Evolutionary conservation across 2,329 filamentous ascomycete genomes (phyloP).

Genomic region (Fusarium pseudocircinatum): DNA sequence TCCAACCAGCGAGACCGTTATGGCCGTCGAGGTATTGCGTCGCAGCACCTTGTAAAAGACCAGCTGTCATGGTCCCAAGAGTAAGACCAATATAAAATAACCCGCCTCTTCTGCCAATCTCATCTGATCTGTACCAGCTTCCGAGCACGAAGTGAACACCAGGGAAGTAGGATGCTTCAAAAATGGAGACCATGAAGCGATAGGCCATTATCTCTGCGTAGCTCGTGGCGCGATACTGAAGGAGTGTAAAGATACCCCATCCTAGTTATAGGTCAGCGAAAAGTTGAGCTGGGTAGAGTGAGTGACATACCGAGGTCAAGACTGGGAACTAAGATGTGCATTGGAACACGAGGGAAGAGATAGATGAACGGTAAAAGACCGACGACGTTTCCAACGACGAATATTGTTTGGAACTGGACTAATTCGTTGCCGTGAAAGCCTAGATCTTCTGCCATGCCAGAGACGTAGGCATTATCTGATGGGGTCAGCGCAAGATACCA

Average conservation of each 20-base stretch:
- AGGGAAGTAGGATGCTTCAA: background rate
- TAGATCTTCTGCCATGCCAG: background rate
- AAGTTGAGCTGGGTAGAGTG: fast-evolving
- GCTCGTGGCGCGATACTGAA: background rate
- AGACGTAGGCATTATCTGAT: background rate
- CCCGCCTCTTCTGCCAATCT: background rate
- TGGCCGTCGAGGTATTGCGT: background rate
- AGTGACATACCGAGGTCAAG: background rate
- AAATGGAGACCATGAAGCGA: background rate
- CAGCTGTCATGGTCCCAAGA: background rate
- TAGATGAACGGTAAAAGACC: background rate
- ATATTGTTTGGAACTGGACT: background rate
- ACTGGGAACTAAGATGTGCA: background rate
- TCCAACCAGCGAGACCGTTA: background rate
- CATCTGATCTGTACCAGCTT: background rate
- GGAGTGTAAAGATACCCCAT: background rate
- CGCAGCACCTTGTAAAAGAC: background rate
- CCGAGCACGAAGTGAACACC: background rate
- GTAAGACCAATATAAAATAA: background rate
- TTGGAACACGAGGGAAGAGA: background rate
- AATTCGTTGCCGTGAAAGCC: background rate
- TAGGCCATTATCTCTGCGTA: background rate
- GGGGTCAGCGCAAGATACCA: background rate
- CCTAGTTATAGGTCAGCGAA: background rate
- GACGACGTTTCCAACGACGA: background rate